A percentile compares a stretch with the other conserved stretches of the same genome.
These are phyloP conservation scores for Nakaseomyces delphensis DNA, from an alignment of 1,139 yeast genomes.

Conservation along the genomic window DNA sequence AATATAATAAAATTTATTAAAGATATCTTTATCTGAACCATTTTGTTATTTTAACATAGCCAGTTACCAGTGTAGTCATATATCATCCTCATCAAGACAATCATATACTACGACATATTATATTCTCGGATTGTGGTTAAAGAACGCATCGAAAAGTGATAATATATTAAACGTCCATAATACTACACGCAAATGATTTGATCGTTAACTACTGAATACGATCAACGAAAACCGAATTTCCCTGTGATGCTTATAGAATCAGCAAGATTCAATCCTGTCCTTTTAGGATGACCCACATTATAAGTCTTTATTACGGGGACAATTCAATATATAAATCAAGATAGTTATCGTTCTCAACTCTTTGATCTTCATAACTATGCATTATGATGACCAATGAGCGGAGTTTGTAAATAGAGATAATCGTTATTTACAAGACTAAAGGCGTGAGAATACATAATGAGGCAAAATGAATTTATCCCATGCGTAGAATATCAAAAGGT, in stretches of 20 bases:
- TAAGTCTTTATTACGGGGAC: neutral
- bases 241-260: neutral
- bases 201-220: too few relatives aligned
- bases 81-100: too few relatives aligned
- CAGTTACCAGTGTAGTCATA: too few relatives aligned
- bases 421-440: conserved; percentile 30
- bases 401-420: conserved; percentile 26
- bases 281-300: neutral
- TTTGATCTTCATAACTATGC: conserved; percentile 6
- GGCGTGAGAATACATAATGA: conserved; percentile 26
- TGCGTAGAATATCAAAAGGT: conserved; percentile 1
- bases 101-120: too few relatives aligned
- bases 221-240: neutral
- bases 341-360: conserved; percentile 11
- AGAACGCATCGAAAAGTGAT: too few relatives aligned
- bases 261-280: neutral
- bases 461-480: neutral
- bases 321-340: neutral
- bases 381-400: conserved; percentile 18
- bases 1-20: too few relatives aligned
- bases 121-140: too few relatives aligned
- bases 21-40: too few relatives aligned
- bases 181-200: too few relatives aligned
- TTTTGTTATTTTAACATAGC: too few relatives aligned
- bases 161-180: too few relatives aligned